Percentiles rank a stretch among this genome's conserved stretches.
These are phyloP conservation scores for Podila epigama DNA, from an alignment of 192 early-diverging fungal genomes.

Conservation along the genomic window DNA sequence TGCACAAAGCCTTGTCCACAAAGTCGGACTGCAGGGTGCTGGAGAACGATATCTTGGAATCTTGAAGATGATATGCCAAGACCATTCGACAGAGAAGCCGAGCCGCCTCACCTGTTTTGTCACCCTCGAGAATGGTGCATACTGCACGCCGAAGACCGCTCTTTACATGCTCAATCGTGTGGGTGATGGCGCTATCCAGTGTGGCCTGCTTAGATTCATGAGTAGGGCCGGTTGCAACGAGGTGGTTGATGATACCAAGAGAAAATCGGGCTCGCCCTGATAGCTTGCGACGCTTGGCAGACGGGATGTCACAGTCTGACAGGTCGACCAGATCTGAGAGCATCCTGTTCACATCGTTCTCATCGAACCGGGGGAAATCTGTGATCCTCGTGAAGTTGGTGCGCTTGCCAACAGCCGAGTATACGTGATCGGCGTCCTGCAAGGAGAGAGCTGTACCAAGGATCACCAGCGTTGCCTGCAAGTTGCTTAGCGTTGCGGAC, in stretches of 20 bases:
- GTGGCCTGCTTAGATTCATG: conserved; percentile 9
- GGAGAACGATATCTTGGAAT: conserved; percentile 11
- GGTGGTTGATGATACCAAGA: conserved; percentile 7
- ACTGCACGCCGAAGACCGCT: not conserved
- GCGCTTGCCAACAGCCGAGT: conserved; percentile 21
- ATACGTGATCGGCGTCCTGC: conserved; percentile 23
- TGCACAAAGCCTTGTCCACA: conserved; percentile 4
- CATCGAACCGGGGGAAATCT: conserved; percentile 10
- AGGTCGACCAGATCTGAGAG: not conserved
- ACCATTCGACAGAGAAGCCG: conserved; percentile 39
- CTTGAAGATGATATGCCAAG: conserved; percentile 31
- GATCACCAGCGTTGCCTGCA: conserved; percentile 29
- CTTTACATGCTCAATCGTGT: conserved; percentile 5
- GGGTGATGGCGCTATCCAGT: conserved; percentile 13
- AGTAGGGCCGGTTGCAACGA: not conserved
- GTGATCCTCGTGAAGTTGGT: conserved; percentile 9
- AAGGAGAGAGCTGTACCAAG: conserved; percentile 41
- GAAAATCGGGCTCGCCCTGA: conserved; percentile 16
- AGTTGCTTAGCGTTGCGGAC: conserved; percentile 7
- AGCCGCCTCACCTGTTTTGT: not conserved
- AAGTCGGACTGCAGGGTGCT: conserved; percentile 1
- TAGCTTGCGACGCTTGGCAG: conserved; percentile 7
- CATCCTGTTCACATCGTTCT: not conserved
- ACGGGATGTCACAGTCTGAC: not conserved
- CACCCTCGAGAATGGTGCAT: not conserved